These are phyloP conservation scores for Eucalyptus brandiana DNA, from an alignment of 345 rosid species.

Conservation along the genomic window DNA sequence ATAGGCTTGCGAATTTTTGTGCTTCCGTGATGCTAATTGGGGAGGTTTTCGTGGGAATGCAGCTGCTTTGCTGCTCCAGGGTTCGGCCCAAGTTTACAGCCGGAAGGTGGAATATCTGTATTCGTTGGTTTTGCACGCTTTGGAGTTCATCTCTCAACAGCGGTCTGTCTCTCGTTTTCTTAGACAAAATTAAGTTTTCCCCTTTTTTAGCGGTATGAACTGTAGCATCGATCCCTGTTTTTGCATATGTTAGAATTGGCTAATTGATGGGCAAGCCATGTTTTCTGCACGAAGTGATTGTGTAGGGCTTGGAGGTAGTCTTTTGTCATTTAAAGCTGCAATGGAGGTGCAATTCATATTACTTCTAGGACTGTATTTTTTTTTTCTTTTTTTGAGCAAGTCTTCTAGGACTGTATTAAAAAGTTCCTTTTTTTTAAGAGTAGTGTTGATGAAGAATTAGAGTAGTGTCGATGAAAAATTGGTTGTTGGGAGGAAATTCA, in stretches of 20 bases:
- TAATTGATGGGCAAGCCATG: neutral
- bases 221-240: neutral
- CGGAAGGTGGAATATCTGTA: slow-evolving; percentile 93
- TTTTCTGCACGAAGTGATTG: neutral
- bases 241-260: neutral
- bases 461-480: neutral
- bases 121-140: slow-evolving; percentile 81
- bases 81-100: slow-evolving; percentile 95
- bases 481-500: neutral
- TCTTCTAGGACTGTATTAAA: neutral
- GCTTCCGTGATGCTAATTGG: neutral
- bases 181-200: neutral
- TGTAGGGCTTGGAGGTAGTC: neutral
- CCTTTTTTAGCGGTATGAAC: neutral
- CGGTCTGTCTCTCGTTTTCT: slow-evolving; percentile 28
- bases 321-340: neutral
- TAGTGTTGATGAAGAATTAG: neutral
- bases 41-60: slow-evolving; percentile 3
- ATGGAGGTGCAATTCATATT: neutral
- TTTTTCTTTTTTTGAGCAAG: too few species aligned
- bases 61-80: slow-evolving; percentile 99
- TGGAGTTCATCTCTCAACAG: slow-evolving; percentile 82
- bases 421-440: neutral
- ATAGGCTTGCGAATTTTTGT: neutral
- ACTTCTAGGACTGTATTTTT: neutral